Conservation (phyloP, 2,329 filamentous ascomycete species). For the Fusarium bulbicola region DNA sequence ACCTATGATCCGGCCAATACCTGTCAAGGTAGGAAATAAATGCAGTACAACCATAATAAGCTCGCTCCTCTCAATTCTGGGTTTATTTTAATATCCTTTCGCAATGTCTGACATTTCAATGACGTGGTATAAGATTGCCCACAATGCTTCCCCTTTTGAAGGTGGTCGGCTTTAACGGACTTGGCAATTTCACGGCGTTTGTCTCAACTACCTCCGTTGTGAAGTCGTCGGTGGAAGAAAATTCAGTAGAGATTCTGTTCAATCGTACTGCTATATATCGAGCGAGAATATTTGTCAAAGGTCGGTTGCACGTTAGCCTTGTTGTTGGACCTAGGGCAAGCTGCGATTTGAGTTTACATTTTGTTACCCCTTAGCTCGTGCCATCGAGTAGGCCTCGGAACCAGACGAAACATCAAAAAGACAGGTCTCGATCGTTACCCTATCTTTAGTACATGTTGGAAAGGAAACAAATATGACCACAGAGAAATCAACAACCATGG, state of each 20-base stretch:
- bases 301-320: neutral
- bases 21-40: neutral
- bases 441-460: accelerated
- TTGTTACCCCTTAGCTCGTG: neutral
- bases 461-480: accelerated
- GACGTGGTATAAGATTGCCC: neutral
- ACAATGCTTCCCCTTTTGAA: neutral
- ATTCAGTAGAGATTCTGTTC: accelerated
- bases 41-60: too few relatives aligned
- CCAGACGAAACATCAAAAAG: too few relatives aligned
- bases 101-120: neutral
- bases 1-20: neutral
- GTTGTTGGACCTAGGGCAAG: accelerated
- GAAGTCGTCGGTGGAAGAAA: accelerated
- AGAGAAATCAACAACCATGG: neutral
- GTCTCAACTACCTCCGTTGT: neutral
- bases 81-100: accelerated
- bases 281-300: neutral
- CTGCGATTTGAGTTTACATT: neutral
- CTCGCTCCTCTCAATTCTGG: accelerated
- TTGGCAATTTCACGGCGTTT: neutral
- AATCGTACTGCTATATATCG: accelerated
- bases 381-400: accelerated
- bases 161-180: neutral
- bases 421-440: accelerated